Conservation (phyloP, 2,329 filamentous ascomycete species). For the Botrytis byssoidea region DNA sequence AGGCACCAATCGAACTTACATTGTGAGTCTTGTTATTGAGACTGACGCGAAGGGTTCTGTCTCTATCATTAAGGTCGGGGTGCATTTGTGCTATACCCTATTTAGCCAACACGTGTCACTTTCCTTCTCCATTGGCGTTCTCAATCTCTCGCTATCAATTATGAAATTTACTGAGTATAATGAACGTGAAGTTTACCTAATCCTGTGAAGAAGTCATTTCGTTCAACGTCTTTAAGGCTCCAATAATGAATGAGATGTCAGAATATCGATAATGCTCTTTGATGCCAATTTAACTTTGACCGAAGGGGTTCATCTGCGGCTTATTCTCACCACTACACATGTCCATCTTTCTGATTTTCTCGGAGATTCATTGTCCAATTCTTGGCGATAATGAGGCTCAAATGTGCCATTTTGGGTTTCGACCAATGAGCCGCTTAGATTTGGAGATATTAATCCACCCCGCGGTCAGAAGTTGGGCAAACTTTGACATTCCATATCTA, state of each 20-base stretch:
- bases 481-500: not conserved
- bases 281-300: not conserved
- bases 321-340: no score
- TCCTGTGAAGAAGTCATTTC: not conserved
- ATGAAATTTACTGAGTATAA: not conserved
- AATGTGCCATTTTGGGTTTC: not conserved
- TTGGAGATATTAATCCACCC: not conserved
- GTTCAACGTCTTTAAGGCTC: not conserved
- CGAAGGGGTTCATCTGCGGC: no score
- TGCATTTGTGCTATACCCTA: not conserved
- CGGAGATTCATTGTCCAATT: not conserved
- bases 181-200: no score
- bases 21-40: rapidly evolving
- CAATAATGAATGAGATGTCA: not conserved
- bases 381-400: not conserved
- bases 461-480: not conserved
- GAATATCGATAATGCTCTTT: not conserved
- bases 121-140: not conserved
- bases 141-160: not conserved
- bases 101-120: not conserved
- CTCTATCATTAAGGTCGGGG: not conserved
- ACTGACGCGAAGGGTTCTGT: not conserved
- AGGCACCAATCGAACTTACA: not conserved
- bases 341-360: not conserved
- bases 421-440: not conserved